A percentile compares a stretch with the other conserved stretches of the same genome.
These are phyloP conservation scores for Cryptococcus maquisensis DNA, from an alignment of 1,284 basidiomycete species.

Conservation along the genomic window DNA sequence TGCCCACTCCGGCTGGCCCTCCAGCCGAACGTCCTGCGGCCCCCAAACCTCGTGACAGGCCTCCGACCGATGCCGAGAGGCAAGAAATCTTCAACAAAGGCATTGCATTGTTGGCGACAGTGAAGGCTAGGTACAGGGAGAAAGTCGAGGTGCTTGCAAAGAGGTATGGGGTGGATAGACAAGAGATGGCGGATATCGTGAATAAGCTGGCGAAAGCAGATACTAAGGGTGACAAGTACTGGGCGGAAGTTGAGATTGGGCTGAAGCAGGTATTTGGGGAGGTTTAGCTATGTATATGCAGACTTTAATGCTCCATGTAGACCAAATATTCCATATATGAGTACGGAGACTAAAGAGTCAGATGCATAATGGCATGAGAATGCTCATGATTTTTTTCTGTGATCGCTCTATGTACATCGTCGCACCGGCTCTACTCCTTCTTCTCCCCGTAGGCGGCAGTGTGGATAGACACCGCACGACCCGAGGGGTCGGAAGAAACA, in stretches of 20 bases:
- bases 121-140: neutral
- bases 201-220: neutral
- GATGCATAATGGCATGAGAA: neutral
- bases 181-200: neutral
- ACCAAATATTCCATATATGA: neutral
- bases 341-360: neutral
- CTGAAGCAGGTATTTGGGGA: neutral
- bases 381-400: neutral
- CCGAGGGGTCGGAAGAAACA: constrained; percentile 89
- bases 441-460: constrained; percentile 69
- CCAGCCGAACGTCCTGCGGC: too few species aligned
- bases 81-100: neutral
- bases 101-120: neutral
- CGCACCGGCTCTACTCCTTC: neutral
- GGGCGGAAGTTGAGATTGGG: neutral
- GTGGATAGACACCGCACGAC: constrained; percentile 92
- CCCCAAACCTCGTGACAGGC: too few species aligned
- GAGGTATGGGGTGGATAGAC: neutral
- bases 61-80: too few species aligned
- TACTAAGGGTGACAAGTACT: neutral
- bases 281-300: neutral
- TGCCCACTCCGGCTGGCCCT: too few species aligned
- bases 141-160: neutral
- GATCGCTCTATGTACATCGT: neutral
- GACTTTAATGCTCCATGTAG: neutral